A percentile compares a stretch with the other conserved stretches of the same genome.
Conservation (phyloP, 768 basidiomycete genomes). For the Podaxis pistillaris region DNA sequence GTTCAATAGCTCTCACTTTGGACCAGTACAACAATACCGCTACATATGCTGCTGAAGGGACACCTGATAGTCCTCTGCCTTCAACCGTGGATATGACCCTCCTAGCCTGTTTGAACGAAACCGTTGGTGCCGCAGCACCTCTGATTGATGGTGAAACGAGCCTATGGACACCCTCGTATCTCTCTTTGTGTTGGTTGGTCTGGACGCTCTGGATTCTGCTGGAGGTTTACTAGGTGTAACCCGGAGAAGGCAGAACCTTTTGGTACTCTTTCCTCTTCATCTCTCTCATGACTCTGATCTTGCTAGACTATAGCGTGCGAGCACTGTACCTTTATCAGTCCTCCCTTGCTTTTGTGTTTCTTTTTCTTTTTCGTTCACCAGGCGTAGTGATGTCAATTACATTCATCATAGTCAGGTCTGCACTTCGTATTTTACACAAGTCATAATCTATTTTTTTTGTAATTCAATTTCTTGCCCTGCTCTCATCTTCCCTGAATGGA, state of each 20-base stretch:
- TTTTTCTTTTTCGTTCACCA: no score
- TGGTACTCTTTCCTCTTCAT: background rate
- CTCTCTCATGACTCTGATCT: background rate
- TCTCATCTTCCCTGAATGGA: no score
- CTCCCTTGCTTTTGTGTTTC: no score
- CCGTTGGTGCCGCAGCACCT: constrained; percentile 19
- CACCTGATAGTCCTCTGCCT: constrained; percentile 17
- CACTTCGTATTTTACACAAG: no score
- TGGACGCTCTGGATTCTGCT: constrained; percentile 2
- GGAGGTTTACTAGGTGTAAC: background rate
- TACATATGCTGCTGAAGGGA: constrained; percentile 29
- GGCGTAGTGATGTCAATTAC: no score
- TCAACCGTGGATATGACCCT: constrained; percentile 14
- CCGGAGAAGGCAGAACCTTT: background rate
- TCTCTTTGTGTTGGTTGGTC: background rate
- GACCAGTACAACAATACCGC: constrained; percentile 63
- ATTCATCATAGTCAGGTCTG: no score
- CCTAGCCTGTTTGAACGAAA: constrained; percentile 20
- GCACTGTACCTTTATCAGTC: no score
- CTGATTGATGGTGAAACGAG: constrained; percentile 17
- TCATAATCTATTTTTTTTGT: no score
- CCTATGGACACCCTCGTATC: background rate
- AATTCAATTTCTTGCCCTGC: no score
- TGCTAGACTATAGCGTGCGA: background rate
- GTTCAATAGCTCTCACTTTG: constrained; percentile 50